Evolutionary conservation across 2,329 filamentous ascomycete species (phyloP).

Genomic region (Monosporascus sp.): DNA sequence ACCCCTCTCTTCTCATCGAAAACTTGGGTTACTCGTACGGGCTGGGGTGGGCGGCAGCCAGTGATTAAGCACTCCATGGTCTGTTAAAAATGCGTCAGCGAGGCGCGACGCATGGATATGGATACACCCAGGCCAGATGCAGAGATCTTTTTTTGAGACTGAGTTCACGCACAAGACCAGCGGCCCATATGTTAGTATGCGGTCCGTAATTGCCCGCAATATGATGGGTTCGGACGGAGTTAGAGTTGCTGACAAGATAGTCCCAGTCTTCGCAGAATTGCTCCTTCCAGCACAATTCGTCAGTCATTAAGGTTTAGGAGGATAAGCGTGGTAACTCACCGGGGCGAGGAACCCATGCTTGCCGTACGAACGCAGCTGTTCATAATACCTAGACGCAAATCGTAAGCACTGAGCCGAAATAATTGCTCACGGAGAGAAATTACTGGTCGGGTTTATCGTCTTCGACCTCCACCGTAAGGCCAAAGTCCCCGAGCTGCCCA

Average conservation of each 20-base stretch:
- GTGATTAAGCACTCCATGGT: background rate
- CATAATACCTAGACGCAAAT: constrained; percentile 8
- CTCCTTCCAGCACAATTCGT: constrained; percentile 4
- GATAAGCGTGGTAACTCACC: constrained; percentile 3
- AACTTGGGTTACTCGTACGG: background rate
- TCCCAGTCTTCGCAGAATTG: constrained; percentile 16
- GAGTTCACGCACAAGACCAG: constrained; percentile 7
- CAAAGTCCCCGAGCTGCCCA: constrained; percentile 15
- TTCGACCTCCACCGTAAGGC: background rate
- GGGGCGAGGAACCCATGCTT: constrained; percentile 9
- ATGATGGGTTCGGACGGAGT: background rate
- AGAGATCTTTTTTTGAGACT: background rate
- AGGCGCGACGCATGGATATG: background rate
- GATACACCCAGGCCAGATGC: no score
- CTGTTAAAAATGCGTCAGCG: background rate
- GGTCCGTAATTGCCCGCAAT: constrained; percentile 12
- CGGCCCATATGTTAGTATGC: constrained; percentile 14
- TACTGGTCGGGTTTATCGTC: background rate
- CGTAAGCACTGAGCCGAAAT: background rate
- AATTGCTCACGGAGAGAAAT: background rate
- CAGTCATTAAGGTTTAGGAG: background rate
- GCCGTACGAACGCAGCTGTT: constrained; percentile 2
- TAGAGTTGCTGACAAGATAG: constrained; percentile 2
- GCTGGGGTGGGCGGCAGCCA: background rate
- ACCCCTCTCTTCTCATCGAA: background rate